Evolutionary conservation across 106 monocot genomes (phyloP).

Genomic region (Allium sativum): DNA sequence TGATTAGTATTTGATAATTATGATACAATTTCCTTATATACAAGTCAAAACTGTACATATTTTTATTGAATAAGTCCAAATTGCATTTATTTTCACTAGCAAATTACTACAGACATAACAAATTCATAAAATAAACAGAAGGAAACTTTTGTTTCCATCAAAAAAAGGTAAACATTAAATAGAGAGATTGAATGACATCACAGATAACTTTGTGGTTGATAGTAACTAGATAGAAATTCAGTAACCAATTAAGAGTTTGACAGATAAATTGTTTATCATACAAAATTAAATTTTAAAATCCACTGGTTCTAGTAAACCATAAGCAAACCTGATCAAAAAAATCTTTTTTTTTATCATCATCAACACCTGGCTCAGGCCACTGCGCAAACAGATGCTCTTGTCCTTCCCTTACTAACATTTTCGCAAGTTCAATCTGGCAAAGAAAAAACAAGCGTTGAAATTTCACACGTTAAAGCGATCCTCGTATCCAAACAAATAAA

Average conservation of each 20-base stretch:
- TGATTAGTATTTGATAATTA: too few relatives aligned
- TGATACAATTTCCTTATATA: too few relatives aligned
- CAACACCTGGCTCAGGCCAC: conserved; percentile 72
- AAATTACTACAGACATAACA: too few relatives aligned
- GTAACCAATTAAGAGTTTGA: not conserved
- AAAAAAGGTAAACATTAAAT: too few relatives aligned
- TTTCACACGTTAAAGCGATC: not conserved
- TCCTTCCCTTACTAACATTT: conserved; percentile 51
- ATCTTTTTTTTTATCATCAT: conserved; percentile 49
- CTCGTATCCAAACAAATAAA: not conserved
- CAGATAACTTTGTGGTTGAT: not conserved
- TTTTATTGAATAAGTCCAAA: too few relatives aligned
- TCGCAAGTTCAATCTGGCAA: conserved; percentile 69
- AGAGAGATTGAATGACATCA: too few relatives aligned
- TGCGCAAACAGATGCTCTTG: conserved; percentile 74
- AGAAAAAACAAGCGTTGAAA: not conserved
- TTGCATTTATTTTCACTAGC: too few relatives aligned
- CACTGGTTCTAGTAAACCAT: not conserved
- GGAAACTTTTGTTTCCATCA: too few relatives aligned
- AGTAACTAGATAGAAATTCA: not conserved
- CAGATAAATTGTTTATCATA: not conserved
- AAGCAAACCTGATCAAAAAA: conserved; percentile 71
- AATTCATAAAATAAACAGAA: too few relatives aligned
- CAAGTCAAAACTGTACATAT: too few relatives aligned
- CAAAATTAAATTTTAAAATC: not conserved